These are phyloP conservation scores for Spathaspora hagerdaliae DNA, from an alignment of 805 yeast species.

Conservation along the genomic window DNA sequence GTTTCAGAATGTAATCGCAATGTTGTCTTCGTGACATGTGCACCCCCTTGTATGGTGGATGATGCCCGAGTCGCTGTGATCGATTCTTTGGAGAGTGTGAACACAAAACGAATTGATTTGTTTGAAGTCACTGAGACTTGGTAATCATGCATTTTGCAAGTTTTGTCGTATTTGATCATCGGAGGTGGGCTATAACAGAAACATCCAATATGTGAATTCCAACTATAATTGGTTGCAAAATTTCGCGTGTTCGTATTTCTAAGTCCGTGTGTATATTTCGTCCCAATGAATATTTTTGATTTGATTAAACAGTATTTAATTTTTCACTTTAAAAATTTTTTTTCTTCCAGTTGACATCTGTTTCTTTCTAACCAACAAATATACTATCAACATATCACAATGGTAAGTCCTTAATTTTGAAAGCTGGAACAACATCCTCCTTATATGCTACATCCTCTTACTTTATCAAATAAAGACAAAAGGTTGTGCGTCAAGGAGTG, in stretches of 20 bases:
- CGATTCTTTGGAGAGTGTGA: constrained; percentile 28
- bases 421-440: constrained; percentile 24
- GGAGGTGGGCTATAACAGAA: no score
- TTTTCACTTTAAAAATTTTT: constrained; percentile 1
- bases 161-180: no score
- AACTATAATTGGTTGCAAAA: background rate
- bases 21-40: constrained; percentile 57
- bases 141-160: background rate
- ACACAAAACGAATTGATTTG: constrained; percentile 54
- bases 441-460: constrained; percentile 13
- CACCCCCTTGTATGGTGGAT: constrained; percentile 59
- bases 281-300: no score
- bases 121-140: constrained; percentile 38
- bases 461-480: constrained; percentile 12
- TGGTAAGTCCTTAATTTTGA: constrained; percentile 25
- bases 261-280: no score
- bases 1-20: constrained; percentile 38
- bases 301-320: no score
- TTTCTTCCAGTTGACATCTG: background rate
- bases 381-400: constrained; percentile 9
- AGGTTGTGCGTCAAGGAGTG: constrained; percentile 11
- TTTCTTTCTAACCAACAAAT: background rate
- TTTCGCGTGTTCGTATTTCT: background rate
- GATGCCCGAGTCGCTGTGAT: constrained; percentile 47
- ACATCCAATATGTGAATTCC: background rate